Evolutionary conservation across 176 grass and related monocot genomes (phyloP), one percentile per base, ranked within the genome.

Genomic region (Triticum urartu): DNA sequence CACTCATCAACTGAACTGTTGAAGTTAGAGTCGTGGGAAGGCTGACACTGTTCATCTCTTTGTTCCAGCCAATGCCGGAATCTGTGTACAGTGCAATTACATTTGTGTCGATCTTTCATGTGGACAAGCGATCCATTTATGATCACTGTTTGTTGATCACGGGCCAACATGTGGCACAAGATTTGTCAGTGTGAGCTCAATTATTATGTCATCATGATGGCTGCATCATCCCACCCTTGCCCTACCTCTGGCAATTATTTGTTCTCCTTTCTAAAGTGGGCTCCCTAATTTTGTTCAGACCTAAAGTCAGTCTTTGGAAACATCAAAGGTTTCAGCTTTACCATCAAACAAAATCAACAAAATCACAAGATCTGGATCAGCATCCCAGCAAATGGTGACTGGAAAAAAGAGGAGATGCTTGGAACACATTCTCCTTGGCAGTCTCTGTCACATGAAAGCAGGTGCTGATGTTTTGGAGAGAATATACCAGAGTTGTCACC

Each of bases 171-270:
- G 75, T 81, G 26, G 75, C 50, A 60, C 84, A 70, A 9, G 39
- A 86, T 75, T 82, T 38, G 75, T 86, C 48, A 78, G 64, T 73
- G n/a, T n/a, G 79, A 78, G 11, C 72, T 33, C 36, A 52, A 61
- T 58, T 72, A 1, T 70, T 80, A 81, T 84, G 62, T 50, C 34
- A 15, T 28, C 28, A 18, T 83, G 80, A 61, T 20, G 15, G 5
- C 50, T 54, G 50, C 50, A 54, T 54, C 15, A 54, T 5, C 50
- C 50, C 50, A 54, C 69, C 47, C 68, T 79, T 79, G 28, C n/a
- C 74, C 43, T 67, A 12, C 14, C 45, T 50, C 26, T 74, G 59
- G 50, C 66, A 72, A 58, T 74, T 48, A 28, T 18, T 74, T 39
- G 34, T 21, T 30, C 30, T 42, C 45, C 4, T 42, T 83, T 67